Evolutionary conservation across 2,329 filamentous ascomycete species (phyloP).

Genomic region (Metarhizium album): DNA sequence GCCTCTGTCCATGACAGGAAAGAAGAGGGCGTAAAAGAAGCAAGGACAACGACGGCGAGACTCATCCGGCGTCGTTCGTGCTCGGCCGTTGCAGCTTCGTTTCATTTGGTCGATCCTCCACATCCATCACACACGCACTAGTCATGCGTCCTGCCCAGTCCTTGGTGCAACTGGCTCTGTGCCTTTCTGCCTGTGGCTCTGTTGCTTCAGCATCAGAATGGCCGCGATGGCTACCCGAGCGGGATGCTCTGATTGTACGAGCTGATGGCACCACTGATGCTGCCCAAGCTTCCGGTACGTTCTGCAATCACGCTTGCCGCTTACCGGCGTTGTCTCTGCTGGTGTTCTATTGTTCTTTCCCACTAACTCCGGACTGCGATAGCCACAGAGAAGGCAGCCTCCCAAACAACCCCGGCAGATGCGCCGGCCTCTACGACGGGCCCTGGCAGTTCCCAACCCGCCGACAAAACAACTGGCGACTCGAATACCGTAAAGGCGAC

Average conservation of each 20-base stretch:
- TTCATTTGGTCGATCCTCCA: not conserved
- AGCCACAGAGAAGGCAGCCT: not conserved
- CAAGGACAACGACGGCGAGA: too few relatives aligned
- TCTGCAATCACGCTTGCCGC: not conserved
- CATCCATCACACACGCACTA: not conserved
- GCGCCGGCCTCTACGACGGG: constrained; percentile 1
- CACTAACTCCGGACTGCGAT: not conserved
- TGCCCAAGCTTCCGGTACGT: constrained; percentile 8
- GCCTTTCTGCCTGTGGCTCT: constrained; percentile 39
- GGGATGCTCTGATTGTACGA: constrained; percentile 42
- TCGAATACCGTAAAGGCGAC: constrained; percentile 29
- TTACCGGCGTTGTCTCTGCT: not conserved
- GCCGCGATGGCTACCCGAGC: constrained; percentile 44
- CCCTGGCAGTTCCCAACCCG: constrained; percentile 3
- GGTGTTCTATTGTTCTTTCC: not conserved
- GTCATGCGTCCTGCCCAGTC: constrained; percentile 37
- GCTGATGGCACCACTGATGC: constrained; percentile 23
- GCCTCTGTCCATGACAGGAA: not conserved
- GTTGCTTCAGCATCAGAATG: constrained; percentile 43
- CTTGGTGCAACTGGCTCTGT: constrained; percentile 35
- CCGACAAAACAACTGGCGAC: constrained; percentile 22
- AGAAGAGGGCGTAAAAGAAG: too few relatives aligned
- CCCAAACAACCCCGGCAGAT: not conserved
- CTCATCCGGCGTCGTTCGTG: not conserved
- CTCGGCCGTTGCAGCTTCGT: not conserved